Conservation (phyloP, 2,329 filamentous ascomycete species). For the Sclerotinia sclerotiorum region DNA sequence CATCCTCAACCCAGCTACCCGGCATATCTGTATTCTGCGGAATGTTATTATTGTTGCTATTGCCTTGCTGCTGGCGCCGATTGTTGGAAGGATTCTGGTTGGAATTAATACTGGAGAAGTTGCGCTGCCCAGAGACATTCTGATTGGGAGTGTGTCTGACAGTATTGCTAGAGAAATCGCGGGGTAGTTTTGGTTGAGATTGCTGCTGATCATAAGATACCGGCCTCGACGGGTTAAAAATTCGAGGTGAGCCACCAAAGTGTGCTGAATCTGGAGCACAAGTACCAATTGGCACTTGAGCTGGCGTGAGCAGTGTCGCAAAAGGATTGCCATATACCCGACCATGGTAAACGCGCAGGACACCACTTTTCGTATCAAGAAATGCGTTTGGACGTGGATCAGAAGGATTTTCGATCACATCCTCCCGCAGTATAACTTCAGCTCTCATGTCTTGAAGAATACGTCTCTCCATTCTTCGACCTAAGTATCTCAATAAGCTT, state of each 20-base stretch:
- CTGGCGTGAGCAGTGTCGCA: conserved; percentile 49
- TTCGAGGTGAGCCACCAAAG: conserved; percentile 39
- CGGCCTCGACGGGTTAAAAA: neutral
- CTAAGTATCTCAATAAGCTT: neutral
- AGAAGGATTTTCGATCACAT: conserved; percentile 51
- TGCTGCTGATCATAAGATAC: conserved; percentile 10
- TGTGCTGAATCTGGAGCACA: conserved; percentile 27
- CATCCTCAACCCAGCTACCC: conserved; percentile 26
- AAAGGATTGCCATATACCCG: conserved; percentile 54
- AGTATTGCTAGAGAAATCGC: neutral
- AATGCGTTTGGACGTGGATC: conserved; percentile 62
- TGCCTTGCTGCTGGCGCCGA: conserved; percentile 6
- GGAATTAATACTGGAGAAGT: conserved; percentile 2
- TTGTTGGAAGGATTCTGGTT: neutral
- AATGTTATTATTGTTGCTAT: neutral
- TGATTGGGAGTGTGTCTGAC: conserved; percentile 10
- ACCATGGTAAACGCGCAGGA: conserved; percentile 59
- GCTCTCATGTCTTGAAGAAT: conserved; percentile 20
- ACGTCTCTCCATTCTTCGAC: conserved; percentile 13
- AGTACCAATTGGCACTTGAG: conserved; percentile 45
- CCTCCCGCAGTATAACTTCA: conserved; percentile 46
- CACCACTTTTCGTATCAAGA: conserved; percentile 52
- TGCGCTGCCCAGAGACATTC: neutral
- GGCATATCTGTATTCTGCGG: conserved; percentile 23
- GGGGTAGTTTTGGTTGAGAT: neutral